phyloP scores from a whole-genome alignment of 2,329 filamentous ascomycete genomes.

The Aspergillus phoenicis region DNA sequence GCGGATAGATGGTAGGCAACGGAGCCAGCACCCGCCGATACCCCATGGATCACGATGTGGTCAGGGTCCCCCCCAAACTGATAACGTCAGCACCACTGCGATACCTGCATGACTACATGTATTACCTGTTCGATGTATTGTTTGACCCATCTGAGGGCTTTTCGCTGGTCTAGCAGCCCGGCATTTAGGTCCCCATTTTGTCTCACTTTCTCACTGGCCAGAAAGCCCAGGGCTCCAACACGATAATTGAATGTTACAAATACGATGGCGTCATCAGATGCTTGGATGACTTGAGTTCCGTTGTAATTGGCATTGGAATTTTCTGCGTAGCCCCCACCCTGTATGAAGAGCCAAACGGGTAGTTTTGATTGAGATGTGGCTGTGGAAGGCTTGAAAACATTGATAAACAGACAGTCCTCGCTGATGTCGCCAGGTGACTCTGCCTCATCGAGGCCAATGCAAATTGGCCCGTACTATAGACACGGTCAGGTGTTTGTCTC shows the following conservation, averaged over 20 bases:
- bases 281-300: constrained; percentile 59
- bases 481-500: neutral
- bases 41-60: constrained; percentile 63
- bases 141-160: constrained; percentile 63
- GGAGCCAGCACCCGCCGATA: constrained; percentile 63
- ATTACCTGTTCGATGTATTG: constrained; percentile 52
- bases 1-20: constrained; percentile 58
- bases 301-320: constrained; percentile 58
- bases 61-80: constrained; percentile 62
- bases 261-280: constrained; percentile 60
- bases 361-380: constrained; percentile 49
- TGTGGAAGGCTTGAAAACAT: constrained; percentile 35
- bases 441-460: constrained; percentile 67
- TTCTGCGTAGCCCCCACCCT: constrained; percentile 62
- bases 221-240: constrained; percentile 64
- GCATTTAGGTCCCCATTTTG: constrained; percentile 62
- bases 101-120: too few relatives aligned
- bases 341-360: constrained; percentile 63
- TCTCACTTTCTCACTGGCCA: constrained; percentile 60
- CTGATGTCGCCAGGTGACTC: constrained; percentile 55
- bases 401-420: constrained; percentile 39
- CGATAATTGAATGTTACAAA: constrained; percentile 74
- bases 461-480: constrained; percentile 47
- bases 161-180: constrained; percentile 65
- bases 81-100: neutral